A percentile compares a stretch with the other conserved stretches of the same genome.
Evolutionary conservation across 805 yeast species (phyloP).

Genomic region (Starmerella bacillaris): DNA sequence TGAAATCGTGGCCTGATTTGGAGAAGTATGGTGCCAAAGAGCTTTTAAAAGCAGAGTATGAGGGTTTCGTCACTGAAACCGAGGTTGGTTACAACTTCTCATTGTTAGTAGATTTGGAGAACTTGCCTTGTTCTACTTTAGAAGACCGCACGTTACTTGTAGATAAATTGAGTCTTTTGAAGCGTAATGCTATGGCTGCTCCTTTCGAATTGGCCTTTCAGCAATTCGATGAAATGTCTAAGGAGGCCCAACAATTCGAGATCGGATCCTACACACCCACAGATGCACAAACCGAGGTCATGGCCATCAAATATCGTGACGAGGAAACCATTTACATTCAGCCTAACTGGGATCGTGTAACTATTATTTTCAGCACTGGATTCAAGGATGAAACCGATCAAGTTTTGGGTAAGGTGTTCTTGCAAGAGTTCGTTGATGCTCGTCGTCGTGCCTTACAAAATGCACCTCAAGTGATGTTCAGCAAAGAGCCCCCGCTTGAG

Average conservation of each 20-base stretch:
- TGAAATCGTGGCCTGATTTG: slow-evolving; percentile 65
- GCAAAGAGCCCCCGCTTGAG: slow-evolving; percentile 87
- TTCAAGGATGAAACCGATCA: slow-evolving; percentile 96
- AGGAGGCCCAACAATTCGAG: slow-evolving; percentile 23
- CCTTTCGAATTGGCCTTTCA: slow-evolving; percentile 78
- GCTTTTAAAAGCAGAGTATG: slow-evolving; percentile 31
- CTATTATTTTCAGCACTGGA: slow-evolving; percentile 84
- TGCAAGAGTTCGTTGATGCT: slow-evolving; percentile 77
- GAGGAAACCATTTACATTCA: slow-evolving; percentile 79
- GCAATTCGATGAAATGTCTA: slow-evolving; percentile 48
- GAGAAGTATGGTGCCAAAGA: slow-evolving; percentile 37
- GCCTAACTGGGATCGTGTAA: slow-evolving; percentile 89
- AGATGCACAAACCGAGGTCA: slow-evolving; percentile 35
- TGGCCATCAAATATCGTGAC: slow-evolving; percentile 72
- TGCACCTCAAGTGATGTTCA: slow-evolving; percentile 92
- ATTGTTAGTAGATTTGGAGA: slow-evolving; percentile 42
- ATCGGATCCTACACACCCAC: slow-evolving; percentile 24
- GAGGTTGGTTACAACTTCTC: slow-evolving; percentile 78
- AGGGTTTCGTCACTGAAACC: slow-evolving; percentile 32
- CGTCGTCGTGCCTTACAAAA: slow-evolving; percentile 89
- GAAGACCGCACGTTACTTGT: slow-evolving; percentile 39
- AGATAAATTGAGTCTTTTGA: slow-evolving; percentile 50
- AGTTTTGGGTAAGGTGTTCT: slow-evolving; percentile 23
- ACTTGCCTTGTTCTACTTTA: slow-evolving; percentile 23
- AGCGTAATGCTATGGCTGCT: slow-evolving; percentile 77